A percentile compares a stretch with the other conserved stretches of the same genome.
phyloP scores from a whole-genome alignment of 2,329 filamentous ascomycete genomes.

The Chaetomiaceae sp. region DNA sequence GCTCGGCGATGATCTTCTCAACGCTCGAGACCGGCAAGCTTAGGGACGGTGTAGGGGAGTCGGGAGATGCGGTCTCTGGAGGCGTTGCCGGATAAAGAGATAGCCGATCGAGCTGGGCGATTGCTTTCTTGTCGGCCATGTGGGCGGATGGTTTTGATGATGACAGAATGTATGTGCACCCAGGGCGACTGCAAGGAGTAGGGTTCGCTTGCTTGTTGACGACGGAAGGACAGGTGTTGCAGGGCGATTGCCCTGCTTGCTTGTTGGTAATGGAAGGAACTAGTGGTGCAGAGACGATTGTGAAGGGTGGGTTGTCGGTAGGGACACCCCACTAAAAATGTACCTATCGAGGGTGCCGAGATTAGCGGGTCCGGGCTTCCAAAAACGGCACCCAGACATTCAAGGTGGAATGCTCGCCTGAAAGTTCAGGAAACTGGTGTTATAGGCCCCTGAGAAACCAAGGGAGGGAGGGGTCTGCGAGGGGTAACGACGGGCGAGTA shows the following conservation, averaged over 20 bases:
- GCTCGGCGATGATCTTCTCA: neutral
- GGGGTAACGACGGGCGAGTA: constrained; percentile 21
- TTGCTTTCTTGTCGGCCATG: neutral
- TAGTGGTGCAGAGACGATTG: too few relatives aligned
- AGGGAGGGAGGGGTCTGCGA: constrained; percentile 17
- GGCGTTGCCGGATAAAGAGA: neutral
- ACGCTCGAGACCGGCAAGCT: neutral
- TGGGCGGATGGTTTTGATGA: neutral
- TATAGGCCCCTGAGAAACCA: constrained; percentile 16
- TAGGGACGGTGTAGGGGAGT: neutral
- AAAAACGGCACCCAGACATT: constrained; percentile 1
- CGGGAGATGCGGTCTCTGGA: neutral
- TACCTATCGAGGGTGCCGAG: too few relatives aligned
- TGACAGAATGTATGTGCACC: neutral
- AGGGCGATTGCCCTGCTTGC: too few relatives aligned
- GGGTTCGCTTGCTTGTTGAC: neutral
- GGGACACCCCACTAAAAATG: too few relatives aligned
- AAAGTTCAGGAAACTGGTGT: constrained; percentile 1
- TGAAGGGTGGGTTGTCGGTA: too few relatives aligned
- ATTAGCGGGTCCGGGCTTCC: too few relatives aligned
- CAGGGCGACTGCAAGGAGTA: neutral
- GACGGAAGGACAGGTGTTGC: neutral
- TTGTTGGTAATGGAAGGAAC: too few relatives aligned
- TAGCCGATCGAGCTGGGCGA: neutral
- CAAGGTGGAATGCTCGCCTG: neutral